Percentiles rank a stretch among this genome's conserved stretches.
Conservation (phyloP, 495 filamentous ascomycete species). For the Aspergillus olivimuriae region DNA sequence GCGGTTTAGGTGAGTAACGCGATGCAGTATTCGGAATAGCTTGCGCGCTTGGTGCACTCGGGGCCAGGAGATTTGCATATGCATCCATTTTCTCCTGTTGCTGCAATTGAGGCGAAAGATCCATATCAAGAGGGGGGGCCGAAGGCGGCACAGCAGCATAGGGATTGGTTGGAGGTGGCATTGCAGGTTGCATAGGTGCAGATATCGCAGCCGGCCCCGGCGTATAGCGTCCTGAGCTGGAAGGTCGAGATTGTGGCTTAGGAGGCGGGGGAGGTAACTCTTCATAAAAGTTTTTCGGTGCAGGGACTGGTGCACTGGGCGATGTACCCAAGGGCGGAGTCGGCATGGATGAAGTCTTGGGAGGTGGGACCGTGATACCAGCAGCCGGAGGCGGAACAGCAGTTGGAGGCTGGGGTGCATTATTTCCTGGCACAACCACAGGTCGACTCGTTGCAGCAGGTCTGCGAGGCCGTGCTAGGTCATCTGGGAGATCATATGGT, state of each 20-base stretch:
- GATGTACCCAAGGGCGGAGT: constrained; percentile 14
- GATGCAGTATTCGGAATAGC: constrained; percentile 15
- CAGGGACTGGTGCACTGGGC: constrained; percentile 26
- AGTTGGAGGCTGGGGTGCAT: too few relatives aligned
- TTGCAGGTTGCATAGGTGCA: constrained; percentile 5
- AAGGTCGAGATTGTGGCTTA: constrained; percentile 35
- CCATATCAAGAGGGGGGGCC: constrained; percentile 6
- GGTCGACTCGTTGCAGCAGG: constrained; percentile 38
- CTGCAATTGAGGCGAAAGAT: constrained; percentile 34
- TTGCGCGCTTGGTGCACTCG: constrained; percentile 31
- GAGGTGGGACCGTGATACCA: too few relatives aligned
- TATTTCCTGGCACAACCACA: constrained; percentile 17
- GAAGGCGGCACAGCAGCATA: constrained; percentile 21
- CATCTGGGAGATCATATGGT: constrained; percentile 92
- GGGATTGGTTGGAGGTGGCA: constrained; percentile 10
- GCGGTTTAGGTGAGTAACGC: constrained; percentile 36
- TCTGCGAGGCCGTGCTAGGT: constrained; percentile 63
- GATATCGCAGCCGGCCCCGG: constrained; percentile 30
- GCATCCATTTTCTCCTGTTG: constrained; percentile 56
- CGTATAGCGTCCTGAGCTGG: constrained; percentile 46
- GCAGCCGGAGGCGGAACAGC: too few relatives aligned
- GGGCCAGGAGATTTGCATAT: constrained; percentile 43
- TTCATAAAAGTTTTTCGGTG: constrained; percentile 73
- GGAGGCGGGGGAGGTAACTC: constrained; percentile 67
- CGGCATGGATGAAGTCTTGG: constrained; percentile 56